Conservation (phyloP, 345 rosid genomes). For the Murraya paniculata region DNA sequence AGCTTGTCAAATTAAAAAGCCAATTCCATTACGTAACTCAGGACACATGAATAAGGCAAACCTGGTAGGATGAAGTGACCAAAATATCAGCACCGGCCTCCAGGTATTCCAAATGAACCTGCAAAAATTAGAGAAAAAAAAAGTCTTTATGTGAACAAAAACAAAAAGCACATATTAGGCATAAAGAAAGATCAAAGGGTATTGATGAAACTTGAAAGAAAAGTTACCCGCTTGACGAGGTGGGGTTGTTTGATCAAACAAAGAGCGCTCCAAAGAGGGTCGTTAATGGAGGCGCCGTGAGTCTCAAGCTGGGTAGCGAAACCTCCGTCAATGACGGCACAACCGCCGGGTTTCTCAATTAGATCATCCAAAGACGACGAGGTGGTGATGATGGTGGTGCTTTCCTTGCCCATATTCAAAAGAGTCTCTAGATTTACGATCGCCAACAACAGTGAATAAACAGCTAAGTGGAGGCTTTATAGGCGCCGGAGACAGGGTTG, state of each 20-base stretch:
- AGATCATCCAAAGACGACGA: conserved; percentile 56
- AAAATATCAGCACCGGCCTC: conserved; percentile 94
- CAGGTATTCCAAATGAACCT: conserved; percentile 89
- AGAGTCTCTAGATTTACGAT: not conserved
- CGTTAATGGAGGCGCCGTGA: conserved; percentile 81
- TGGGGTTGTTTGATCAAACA: conserved; percentile 71
- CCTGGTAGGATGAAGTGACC: conserved; percentile 95
- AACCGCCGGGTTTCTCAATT: conserved; percentile 72
- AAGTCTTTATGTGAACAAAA: not conserved
- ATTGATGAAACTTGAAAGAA: too few relatives aligned
- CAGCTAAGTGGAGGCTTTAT: not conserved
- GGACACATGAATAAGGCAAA: conserved; percentile 9
- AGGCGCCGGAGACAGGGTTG: not conserved
- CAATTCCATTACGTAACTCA: too few relatives aligned
- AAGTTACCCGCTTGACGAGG: conserved; percentile 58
- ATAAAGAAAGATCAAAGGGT: not conserved
- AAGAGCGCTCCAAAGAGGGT: conserved; percentile 93
- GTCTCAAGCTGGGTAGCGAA: conserved; percentile 90
- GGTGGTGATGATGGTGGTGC: not conserved
- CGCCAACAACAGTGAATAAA: not conserved
- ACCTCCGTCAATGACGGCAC: conserved; percentile 92
- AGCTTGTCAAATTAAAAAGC: not conserved
- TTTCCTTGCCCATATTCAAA: not conserved
- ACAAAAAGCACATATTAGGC: not conserved
- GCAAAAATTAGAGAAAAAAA: conserved; percentile 4